These are phyloP conservation scores for Hymenoscyphus fraxineus DNA, from an alignment of 2,329 filamentous ascomycete genomes.

Conservation along the genomic window DNA sequence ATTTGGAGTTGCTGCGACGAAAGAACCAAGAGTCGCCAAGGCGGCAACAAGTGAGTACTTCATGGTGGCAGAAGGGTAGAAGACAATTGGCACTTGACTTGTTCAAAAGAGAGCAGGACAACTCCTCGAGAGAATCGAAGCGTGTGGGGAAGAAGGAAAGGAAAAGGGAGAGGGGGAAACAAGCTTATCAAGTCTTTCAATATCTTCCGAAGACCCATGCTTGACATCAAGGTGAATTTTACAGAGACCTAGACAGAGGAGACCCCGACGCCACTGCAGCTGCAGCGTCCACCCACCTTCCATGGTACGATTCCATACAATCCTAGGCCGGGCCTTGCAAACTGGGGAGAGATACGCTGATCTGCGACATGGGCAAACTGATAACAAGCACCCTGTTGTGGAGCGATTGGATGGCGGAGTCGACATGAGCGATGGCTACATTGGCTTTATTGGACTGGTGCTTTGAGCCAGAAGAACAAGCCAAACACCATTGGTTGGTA, in stretches of 20 bases:
- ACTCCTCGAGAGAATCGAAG: background rate
- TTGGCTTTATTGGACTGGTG: background rate
- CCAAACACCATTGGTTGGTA: constrained; percentile 7
- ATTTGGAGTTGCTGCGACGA: constrained; percentile 17
- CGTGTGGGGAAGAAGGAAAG: background rate
- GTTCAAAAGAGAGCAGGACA: background rate
- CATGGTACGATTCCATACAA: constrained; percentile 10
- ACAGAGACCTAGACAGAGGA: no score
- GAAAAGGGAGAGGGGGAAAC: constrained; percentile 4
- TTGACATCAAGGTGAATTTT: constrained; percentile 1
- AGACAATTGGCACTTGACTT: background rate
- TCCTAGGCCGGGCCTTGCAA: background rate
- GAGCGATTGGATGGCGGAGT: background rate
- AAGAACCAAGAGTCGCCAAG: constrained; percentile 18
- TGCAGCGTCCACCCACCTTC: constrained; percentile 3
- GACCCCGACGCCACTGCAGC: background rate
- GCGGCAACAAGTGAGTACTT: constrained; percentile 27
- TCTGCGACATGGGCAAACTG: background rate
- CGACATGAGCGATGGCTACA: background rate
- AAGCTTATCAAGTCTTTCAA: constrained; percentile 8
- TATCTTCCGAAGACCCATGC: constrained; percentile 6
- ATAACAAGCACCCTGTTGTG: background rate
- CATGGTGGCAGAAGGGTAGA: constrained; percentile 20
- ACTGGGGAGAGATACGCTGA: background rate
- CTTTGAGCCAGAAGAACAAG: background rate